These are phyloP conservation scores for Chimonanthus praecox DNA, from an alignment of 164 flowering plant species.

Conservation along the genomic window DNA sequence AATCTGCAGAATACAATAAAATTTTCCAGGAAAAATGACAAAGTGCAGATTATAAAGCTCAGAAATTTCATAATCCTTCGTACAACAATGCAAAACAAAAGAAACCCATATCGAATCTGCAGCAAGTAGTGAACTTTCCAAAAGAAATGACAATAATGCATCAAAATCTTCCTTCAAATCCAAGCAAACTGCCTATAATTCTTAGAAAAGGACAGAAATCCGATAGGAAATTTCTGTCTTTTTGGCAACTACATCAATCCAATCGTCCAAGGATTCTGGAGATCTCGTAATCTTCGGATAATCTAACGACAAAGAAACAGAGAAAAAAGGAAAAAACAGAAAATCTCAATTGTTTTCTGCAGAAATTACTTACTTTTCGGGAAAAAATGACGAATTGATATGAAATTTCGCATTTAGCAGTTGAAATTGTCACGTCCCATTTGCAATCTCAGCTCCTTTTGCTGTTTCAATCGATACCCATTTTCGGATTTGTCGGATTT, in stretches of 20 bases:
- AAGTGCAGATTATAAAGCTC: no score
- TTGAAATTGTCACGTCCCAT: not conserved
- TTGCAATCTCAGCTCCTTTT: not conserved
- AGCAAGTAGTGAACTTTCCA: not conserved
- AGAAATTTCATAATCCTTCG: not conserved
- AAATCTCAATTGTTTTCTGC: not conserved
- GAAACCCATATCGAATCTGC: not conserved
- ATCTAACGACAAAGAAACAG: not conserved
- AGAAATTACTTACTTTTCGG: not conserved
- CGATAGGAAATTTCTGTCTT: not conserved
- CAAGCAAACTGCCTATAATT: slow-evolving; percentile 3
- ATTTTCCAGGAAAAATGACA: not conserved
- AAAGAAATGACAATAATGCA: not conserved
- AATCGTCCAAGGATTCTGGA: no score
- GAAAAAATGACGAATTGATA: not conserved
- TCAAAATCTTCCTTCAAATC: not conserved
- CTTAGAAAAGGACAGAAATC: slow-evolving; percentile 1
- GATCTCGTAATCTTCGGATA: no score
- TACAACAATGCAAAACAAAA: not conserved
- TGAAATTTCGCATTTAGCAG: not conserved
- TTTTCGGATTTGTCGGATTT: not conserved
- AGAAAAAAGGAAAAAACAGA: not conserved
- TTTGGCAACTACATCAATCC: no score
- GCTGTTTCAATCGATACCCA: slow-evolving; percentile 1
- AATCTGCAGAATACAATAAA: no score